Evolutionary conservation across 169 alveolate genomes (phyloP), one percentile per base, ranked within the genome.

Genomic region (Plasmodium coatneyi): DNA sequence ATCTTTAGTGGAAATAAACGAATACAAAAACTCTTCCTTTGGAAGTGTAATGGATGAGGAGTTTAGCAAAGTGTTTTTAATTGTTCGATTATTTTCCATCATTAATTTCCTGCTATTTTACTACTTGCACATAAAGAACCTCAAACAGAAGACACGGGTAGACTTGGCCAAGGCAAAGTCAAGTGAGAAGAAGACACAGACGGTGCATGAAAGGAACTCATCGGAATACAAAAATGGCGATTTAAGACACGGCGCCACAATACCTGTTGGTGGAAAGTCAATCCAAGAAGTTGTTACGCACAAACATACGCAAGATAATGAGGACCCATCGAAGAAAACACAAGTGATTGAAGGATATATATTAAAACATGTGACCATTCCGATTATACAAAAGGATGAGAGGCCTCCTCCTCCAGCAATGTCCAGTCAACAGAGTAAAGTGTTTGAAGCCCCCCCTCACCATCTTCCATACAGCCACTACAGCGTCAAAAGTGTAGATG

Each of bases 341-440:
- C 39, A 39, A 41, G 60, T 39, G 19, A 71, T 74, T 46, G 92
- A 60, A 25, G 92, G 92, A 0, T 66, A 71, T 71, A 82, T 36
- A 41, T 84, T 84, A 72, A 70, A 84, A 71, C 16, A n/a, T n/a
- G 28, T 84, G 43, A 16, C 83, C 7, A 84, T 71, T 71, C 92
- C 92, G 19, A 72, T 84, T 46, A 84, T 84, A n/a, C 70, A 71
- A 46, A 84, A 84, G 74, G 92, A 83, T 7, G 84, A 74, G 2
- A 84, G n/a, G 60, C 1, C 22, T 16, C 46, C 30, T 28, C 30
- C 32, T 14, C 34, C 12, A 39, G 25, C 16, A 12, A 7, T 36
- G n/a, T 9, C 28, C 71, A 70, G 19, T n/a, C 81, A 22, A 66
- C 76, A 19, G 41, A 9, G 36, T 66, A 66, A 66, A 28, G 36